Conservation (phyloP, 306 rosid species). For the Benincasa hispida region DNA sequence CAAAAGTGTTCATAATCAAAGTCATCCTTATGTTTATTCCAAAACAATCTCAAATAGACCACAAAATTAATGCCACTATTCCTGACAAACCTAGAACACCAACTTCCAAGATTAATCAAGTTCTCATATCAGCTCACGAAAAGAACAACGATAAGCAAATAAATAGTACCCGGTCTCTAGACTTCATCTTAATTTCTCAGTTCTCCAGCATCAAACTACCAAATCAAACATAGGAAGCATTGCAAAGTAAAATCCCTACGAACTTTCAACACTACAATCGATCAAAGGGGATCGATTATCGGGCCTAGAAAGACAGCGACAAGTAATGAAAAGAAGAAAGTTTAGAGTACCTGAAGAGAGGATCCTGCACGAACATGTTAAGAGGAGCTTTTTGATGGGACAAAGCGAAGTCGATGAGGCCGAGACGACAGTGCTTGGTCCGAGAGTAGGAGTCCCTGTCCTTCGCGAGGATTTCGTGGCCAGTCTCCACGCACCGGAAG, state of each 20-base stretch:
- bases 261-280: not conserved
- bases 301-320: not conserved
- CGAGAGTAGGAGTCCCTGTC: constrained; percentile 48
- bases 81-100: not conserved
- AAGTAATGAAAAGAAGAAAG: not conserved
- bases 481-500: constrained; percentile 62
- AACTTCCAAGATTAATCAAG: not conserved
- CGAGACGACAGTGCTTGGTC: constrained; percentile 72
- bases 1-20: not conserved
- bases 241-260: not conserved
- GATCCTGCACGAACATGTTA: constrained; percentile 67
- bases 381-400: constrained; percentile 48
- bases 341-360: constrained; percentile 46
- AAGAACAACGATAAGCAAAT: not conserved
- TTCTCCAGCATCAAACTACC: not conserved
- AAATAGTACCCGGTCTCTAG: not conserved
- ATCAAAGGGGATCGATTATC: not conserved
- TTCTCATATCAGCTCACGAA: not conserved
- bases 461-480: constrained; percentile 50
- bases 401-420: constrained; percentile 57
- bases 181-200: not conserved
- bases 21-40: not conserved
- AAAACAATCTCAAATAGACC: not conserved
- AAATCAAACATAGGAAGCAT: not conserved
- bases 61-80: not conserved